Conservation (phyloP, 1,284 basidiomycete species). For the Baeospora myosura region DNA sequence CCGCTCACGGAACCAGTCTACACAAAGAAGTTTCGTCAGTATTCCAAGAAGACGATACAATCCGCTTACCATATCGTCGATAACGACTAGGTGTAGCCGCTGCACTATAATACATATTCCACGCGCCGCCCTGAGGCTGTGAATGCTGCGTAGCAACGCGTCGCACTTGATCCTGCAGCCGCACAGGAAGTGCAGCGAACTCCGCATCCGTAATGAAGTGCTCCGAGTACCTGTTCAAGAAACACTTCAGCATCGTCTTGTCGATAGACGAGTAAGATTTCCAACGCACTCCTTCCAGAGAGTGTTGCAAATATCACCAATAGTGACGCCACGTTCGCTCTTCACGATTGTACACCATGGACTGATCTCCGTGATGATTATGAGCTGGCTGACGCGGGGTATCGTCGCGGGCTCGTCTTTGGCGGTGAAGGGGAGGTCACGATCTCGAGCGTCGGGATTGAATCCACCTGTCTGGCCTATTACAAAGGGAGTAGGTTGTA, state of each 20-base stretch:
- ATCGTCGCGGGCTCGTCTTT: slow-evolving; percentile 75
- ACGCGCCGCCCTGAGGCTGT: slow-evolving; percentile 18
- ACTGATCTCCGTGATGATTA: slow-evolving; percentile 62
- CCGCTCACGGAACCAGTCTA: slow-evolving; percentile 72
- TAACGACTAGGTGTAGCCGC: slow-evolving; percentile 37
- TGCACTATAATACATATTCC: slow-evolving; percentile 40
- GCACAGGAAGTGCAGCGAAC: slow-evolving; percentile 47
- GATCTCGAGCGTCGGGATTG: slow-evolving; percentile 48
- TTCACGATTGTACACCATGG: slow-evolving; percentile 77
- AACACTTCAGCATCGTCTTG: slow-evolving; percentile 8
- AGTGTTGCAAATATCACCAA: slow-evolving; percentile 58
- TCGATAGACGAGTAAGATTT: background rate
- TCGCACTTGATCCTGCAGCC: slow-evolving; percentile 64
- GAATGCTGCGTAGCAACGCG: slow-evolving; percentile 38
- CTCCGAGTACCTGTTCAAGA: slow-evolving; percentile 51
- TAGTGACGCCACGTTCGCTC: slow-evolving; percentile 66
- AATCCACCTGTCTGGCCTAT: slow-evolving; percentile 54
- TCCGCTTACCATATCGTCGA: slow-evolving; percentile 49
- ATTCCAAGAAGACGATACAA: background rate
- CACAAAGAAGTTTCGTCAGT: slow-evolving; percentile 4
- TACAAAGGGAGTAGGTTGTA: background rate
- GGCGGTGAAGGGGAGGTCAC: slow-evolving; percentile 53
- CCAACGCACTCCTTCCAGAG: slow-evolving; percentile 64
- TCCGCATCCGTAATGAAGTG: slow-evolving; percentile 60
- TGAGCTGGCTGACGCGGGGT: slow-evolving; percentile 65